Base-by-base conservation (phyloP, 1,284 basidiomycete genomes). In the Leccinum solheimii region DNA sequence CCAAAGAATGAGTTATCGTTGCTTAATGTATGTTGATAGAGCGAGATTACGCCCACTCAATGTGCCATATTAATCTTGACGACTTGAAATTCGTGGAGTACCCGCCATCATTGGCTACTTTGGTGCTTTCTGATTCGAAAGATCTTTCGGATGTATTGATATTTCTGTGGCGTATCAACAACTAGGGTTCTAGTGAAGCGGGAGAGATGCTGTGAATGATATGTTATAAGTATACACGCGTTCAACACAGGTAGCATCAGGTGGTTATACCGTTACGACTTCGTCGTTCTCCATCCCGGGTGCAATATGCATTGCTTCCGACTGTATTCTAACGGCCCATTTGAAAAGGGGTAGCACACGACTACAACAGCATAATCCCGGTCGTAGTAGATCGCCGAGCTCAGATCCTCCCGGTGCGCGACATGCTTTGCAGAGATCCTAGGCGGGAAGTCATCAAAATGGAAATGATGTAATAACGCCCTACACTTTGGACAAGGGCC, bases 1-100 rank as follows among this genome's bases (percentile, higher is more conserved):
- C 58, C 50, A 52, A 57, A 51, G 2, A 36, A 27, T 45, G 48
- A 32, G 54, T 40, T 56, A 40, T 66, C 55, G 30, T 55, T 50
- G 52, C 23, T 36, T 57, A 55, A 30, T 56, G 30, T 64, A 61
- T 11, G 21, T 45, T 56, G 58, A 67, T 62, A 59, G 43, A 48
- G 58, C 16, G 9, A 51, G 51, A 38, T 59, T 53, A 61, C 60
- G 68, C 59, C 64, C 68, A 69, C 45, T 32, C 64, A 49, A 62
- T 57, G n/a, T 19, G 23, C 38, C 30, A 56, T 38, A 8, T 26
- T 26, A 26, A 51, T 14, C 13, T 30, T 50, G 51, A 14, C 57
- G 49, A 48, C 52, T 60, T 51, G 63, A 36, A 54, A 62, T 45
- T 21, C 23, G 21, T 52, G 32, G 32, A 26, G 26, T 51, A n/a